Evolutionary conservation across 352 stramenopile genomes (phyloP), one percentile per base, ranked within the genome.

Genomic region (Aphanomyces euteiches): DNA sequence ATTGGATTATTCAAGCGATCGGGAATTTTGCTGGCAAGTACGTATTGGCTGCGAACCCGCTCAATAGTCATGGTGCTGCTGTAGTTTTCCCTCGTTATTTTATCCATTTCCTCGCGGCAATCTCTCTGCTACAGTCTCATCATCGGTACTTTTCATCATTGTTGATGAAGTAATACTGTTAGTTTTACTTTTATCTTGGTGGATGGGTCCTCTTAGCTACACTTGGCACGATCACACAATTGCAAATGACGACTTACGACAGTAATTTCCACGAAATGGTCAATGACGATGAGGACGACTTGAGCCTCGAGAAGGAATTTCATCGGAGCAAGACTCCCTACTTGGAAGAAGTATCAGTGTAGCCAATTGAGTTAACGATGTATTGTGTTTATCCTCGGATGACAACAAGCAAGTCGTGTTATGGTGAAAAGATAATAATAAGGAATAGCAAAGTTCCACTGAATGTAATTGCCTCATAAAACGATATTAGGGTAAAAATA

Each of bases 11-110:
- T 47, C 64, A 70, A 19, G 13, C 45, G 4, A 41, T 70, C 8
- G 64, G 64, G 17, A 70, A 60, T 39, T 43, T 70, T 19, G 19
- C 37, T 4, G 64, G 64, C 64, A 39, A 56, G 64, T 70, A 61
- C 57, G 57, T 53, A 12, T 34, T n/a, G n/a, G 6, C 38, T 43
- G n/a, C 36, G 5, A 34, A 36, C 57, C 17, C 19, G 37, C 15
- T 67, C 15, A 36, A 2, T 43, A 17, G 8, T n/a, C 7, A 56
- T 12, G n/a, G n/a, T n/a, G 13, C 47, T 21, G 38, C n/a, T 59
- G 5, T 70, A 70, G 64, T 13, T 70, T 70, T 47, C 64, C 64
- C 0, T 47, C 64, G 17, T 17, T 70, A 21, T 70, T 70, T 39
- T 39, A 40, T 61, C 54, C 54, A n/a, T 61, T 61, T 61, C 54